Evolutionary conservation across 2,329 filamentous ascomycete genomes (phyloP), one percentile per base, ranked within the genome.

Genomic region (Penicillium polonicum): DNA sequence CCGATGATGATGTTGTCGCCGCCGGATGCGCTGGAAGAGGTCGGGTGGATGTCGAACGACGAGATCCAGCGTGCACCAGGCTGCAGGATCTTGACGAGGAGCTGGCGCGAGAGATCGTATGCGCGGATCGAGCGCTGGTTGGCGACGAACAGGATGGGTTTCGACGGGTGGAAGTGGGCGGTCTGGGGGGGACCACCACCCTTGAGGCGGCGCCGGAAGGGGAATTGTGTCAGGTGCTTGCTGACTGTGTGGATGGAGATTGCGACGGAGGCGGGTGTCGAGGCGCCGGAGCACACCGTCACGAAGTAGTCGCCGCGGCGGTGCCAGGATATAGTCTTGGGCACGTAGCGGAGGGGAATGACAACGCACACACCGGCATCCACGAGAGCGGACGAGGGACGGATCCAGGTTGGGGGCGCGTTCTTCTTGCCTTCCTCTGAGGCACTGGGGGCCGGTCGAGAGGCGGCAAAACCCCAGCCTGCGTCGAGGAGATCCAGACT

Each of bases 51-150:
- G 68, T 96, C 92, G 67, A 99, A 93, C 17, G 88, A 91, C 2
- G 90, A 95, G 67, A 99, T 97, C 91, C 92, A 92, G 63, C 92
- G 88, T 3, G 93, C 92, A 69, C 94, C 94, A 0, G 94, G 94
- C 72, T 96, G 91, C 58, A 99, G 80, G 58, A 94, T 91, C 80
- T 96, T 96, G 75, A 97, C 84, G 35, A 99, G 85, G 70, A 95
- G 90, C 73, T 97, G 92, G 68, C 88, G 88, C 64, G 93, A 89
- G 45, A 99, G 83, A 74, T 99, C 94, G 78, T 99, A 99, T 70
- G 90, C 90, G 56, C 94, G 89, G 70, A 99, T 92, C 57, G 89
- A 89, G 67, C 93, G 90, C 75, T 96, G 92, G 12, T 95, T 97
- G 3, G 94, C 94, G 55, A 99, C 91, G 72, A 97, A 97, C 79